Conservation (phyloP, 2,329 filamentous ascomycete genomes). For the Aspergillus fructus region DNA sequence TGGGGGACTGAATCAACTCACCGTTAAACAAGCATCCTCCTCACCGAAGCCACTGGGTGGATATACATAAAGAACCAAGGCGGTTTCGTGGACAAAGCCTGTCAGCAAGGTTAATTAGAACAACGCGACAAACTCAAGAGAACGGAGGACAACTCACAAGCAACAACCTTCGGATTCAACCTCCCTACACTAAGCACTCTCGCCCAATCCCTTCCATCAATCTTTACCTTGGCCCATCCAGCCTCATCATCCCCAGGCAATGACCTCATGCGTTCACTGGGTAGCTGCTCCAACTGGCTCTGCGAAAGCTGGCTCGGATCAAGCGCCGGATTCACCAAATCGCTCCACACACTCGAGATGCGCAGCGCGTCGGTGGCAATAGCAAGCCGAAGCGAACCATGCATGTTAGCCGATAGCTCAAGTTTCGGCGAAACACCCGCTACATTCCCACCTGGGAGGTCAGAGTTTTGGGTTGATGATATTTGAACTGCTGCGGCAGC, state of each 20-base stretch:
- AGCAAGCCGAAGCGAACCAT: slow-evolving; percentile 76
- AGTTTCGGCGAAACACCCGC: slow-evolving; percentile 59
- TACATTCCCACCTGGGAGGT: slow-evolving; percentile 12
- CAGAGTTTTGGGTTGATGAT: slow-evolving; percentile 6
- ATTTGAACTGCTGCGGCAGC: slow-evolving; percentile 16
- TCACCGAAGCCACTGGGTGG: slow-evolving; percentile 41
- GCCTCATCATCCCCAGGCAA: slow-evolving; percentile 68
- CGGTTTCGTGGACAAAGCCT: slow-evolving; percentile 48
- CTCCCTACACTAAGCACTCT: slow-evolving; percentile 89
- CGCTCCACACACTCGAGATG: slow-evolving; percentile 82
- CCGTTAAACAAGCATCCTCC: slow-evolving; percentile 48
- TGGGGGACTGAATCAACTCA: slow-evolving; percentile 25
- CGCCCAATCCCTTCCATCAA: slow-evolving; percentile 94
- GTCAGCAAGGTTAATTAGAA: background rate
- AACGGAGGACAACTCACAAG: slow-evolving; percentile 58
- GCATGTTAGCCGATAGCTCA: slow-evolving; percentile 91
- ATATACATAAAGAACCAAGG: slow-evolving; percentile 48
- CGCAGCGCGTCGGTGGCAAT: slow-evolving; percentile 80
- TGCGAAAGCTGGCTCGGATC: slow-evolving; percentile 73
- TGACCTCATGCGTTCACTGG: slow-evolving; percentile 72
- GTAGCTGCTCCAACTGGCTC: slow-evolving; percentile 69
- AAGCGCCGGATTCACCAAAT: slow-evolving; percentile 81
- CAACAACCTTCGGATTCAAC: slow-evolving; percentile 86
- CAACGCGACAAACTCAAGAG: background rate
- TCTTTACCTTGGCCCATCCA: slow-evolving; percentile 83